These are phyloP conservation scores for Apophysomyces ossiformis DNA, from an alignment of 371 early-diverging fungal species.

Conservation along the genomic window DNA sequence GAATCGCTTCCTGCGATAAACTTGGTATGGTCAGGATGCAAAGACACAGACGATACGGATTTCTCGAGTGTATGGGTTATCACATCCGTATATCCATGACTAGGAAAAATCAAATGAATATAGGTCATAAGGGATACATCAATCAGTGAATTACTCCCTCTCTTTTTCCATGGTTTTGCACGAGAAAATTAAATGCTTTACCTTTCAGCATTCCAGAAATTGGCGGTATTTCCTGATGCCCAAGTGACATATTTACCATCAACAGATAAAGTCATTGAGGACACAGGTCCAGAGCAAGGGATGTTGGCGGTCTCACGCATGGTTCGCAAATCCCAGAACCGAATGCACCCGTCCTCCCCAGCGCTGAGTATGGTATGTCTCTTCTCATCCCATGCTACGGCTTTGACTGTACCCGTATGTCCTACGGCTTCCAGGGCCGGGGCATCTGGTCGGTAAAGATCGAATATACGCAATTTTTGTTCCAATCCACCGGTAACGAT, in stretches of 20 bases:
- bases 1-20: slow-evolving; percentile 79
- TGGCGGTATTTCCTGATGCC: slow-evolving; percentile 75
- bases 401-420: slow-evolving; percentile 68
- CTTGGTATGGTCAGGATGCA: slow-evolving; percentile 76
- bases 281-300: slow-evolving; percentile 63
- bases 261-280: slow-evolving; percentile 71
- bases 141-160: slow-evolving; percentile 33
- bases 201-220: slow-evolving; percentile 75
- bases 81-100: slow-evolving; percentile 19
- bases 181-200: slow-evolving; percentile 20
- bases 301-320: slow-evolving; percentile 63
- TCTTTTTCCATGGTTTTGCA: too few relatives aligned
- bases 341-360: slow-evolving; percentile 64
- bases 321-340: slow-evolving; percentile 78
- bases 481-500: slow-evolving; percentile 85
- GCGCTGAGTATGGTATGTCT: slow-evolving; percentile 63
- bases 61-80: slow-evolving; percentile 54
- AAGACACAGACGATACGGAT: slow-evolving; percentile 75
- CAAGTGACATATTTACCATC: slow-evolving; percentile 73
- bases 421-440: slow-evolving; percentile 57
- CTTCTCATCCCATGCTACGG: slow-evolving; percentile 73
- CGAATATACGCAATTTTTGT: slow-evolving; percentile 79
- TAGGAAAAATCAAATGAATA: slow-evolving; percentile 41
- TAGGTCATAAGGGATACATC: too few relatives aligned
- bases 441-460: slow-evolving; percentile 70